Conservation (phyloP, 441 rosid genomes). For the Capsella rubella region DNA sequence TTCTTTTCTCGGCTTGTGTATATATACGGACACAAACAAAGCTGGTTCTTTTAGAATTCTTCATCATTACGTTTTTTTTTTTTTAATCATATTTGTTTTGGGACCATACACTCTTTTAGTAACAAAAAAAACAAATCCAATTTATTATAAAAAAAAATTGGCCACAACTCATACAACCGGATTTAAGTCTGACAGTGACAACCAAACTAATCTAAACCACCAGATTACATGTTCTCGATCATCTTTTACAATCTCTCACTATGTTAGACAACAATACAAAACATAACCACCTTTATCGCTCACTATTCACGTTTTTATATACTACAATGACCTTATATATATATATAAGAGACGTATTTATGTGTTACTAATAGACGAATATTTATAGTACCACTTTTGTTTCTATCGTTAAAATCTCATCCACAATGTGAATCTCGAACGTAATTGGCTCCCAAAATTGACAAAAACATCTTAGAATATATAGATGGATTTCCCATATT, state of each 20-base stretch:
- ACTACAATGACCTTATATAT: background rate
- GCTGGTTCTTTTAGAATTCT: background rate
- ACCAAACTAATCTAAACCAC: background rate
- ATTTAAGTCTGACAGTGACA: background rate
- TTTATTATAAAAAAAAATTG: background rate
- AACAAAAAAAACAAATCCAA: background rate
- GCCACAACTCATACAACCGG: background rate
- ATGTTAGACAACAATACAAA: background rate
- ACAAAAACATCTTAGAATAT: too few species aligned
- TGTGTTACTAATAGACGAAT: background rate
- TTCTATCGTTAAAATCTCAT: background rate
- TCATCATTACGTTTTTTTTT: background rate
- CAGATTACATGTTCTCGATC: background rate
- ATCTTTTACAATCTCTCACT: background rate
- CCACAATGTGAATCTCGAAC: background rate
- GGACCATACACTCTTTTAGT: background rate
- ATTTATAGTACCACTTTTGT: background rate
- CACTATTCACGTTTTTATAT: constrained; percentile 22
- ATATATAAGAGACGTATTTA: background rate
- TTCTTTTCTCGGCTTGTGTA: constrained; percentile 7
- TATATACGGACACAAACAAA: background rate
- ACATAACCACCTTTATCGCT: background rate
- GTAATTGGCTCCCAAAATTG: background rate
- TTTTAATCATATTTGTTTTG: too few species aligned
- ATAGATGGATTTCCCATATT: too few species aligned